These are phyloP conservation scores for Naumovozyma baii DNA, from an alignment of 805 yeast genomes.

Conservation along the genomic window DNA sequence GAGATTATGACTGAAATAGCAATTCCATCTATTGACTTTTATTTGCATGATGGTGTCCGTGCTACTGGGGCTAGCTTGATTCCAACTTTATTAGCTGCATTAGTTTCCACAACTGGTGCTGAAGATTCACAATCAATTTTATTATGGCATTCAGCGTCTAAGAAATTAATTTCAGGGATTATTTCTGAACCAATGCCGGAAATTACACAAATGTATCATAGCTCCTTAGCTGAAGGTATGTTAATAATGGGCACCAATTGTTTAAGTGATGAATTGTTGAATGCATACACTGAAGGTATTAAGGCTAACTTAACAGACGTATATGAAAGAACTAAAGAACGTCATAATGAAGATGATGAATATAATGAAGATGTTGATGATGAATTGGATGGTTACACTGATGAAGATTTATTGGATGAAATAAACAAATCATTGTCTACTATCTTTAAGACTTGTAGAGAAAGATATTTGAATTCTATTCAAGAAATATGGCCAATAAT, in stretches of 20 bases:
- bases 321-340: slow-evolving; percentile 57
- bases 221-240: slow-evolving; percentile 57
- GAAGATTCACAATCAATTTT: slow-evolving; percentile 51
- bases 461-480: slow-evolving; percentile 53
- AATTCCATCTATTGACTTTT: slow-evolving; percentile 82
- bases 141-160: slow-evolving; percentile 63
- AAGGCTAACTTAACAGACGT: slow-evolving; percentile 55
- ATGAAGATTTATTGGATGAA: slow-evolving; percentile 83
- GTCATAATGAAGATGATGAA: slow-evolving; percentile 73
- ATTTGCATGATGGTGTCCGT: slow-evolving; percentile 88
- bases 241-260: slow-evolving; percentile 58
- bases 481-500: slow-evolving; percentile 55
- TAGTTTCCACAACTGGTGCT: slow-evolving; percentile 40
- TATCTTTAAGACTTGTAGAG: slow-evolving; percentile 53
- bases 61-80: slow-evolving; percentile 80
- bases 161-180: slow-evolving; percentile 57
- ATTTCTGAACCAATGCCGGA: slow-evolving; percentile 77
- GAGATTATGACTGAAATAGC: slow-evolving; percentile 72
- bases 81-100: slow-evolving; percentile 62
- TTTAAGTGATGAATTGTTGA: slow-evolving; percentile 46
- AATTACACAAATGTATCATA: slow-evolving; percentile 66
- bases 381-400: slow-evolving; percentile 74
- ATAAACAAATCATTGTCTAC: slow-evolving; percentile 65
- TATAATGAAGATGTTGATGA: slow-evolving; percentile 80
- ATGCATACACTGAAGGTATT: slow-evolving; percentile 48